Evolutionary conservation across 1,284 basidiomycete species (phyloP), one percentile per base, ranked within the genome.

Genomic region (Wolfiporia cocos): DNA sequence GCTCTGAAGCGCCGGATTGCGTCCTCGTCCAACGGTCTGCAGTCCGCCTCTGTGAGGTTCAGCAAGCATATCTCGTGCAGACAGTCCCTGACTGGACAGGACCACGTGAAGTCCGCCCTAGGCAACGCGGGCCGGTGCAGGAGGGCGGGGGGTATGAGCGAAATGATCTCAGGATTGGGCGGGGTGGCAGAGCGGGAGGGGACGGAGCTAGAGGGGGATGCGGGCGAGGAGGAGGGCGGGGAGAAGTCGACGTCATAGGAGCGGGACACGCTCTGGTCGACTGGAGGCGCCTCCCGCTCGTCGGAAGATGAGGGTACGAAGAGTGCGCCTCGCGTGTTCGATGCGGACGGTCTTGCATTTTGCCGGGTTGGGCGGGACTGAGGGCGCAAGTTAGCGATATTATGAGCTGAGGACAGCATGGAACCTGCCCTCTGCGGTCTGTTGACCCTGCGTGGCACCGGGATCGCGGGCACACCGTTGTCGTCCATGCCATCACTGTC

Each of bases 201-300:
- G 26, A 42, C 23, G 2, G 38, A 43, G 20, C 63, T 61, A 2
- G 65, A 63, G 19, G 69, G 64, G 7, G 68, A 62, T 15, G 58
- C 65, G 21, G 66, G 55, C 15, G 71, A 55, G 17, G 71, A 67
- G 1, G 75, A 75, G 3, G 54, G 50, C 15, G 69, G 67, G 11
- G 71, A 71, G 54, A 78, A 78, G 52, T 79, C 77, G 17, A 45
- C 37, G 48, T 71, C 72, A 45, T 75, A 75, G 5, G 55, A 58
- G 42, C 46, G 53, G 11, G 46, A 46, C n/a, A 30, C 26, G 11
- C 61, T 65, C 39, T 49, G 34, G 19, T 42, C 39, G 31, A 5
- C 5, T 15, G 19, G 19, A 28, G 23, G 29, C 19, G 7, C 15
- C 36, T 43, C n/a, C 7, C 20, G 22, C 15, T 38, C 31, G 22